These are phyloP conservation scores for Jimgerdemannia flammicorona DNA, from an alignment of 192 early-diverging fungal genomes.

Conservation along the genomic window DNA sequence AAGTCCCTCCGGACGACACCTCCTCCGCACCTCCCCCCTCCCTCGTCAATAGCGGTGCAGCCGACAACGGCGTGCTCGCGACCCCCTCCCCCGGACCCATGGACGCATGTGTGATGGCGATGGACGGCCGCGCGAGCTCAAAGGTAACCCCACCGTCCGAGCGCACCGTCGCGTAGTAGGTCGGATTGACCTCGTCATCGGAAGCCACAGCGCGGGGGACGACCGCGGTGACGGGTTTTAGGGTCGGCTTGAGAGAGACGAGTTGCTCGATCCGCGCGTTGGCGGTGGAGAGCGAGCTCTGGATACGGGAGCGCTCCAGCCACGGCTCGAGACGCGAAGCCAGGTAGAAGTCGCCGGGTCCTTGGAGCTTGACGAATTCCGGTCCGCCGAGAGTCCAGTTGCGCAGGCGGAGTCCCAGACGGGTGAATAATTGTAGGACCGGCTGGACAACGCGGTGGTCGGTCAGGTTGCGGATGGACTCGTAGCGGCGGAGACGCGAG, in stretches of 20 bases:
- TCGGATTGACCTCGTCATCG: conserved; percentile 12
- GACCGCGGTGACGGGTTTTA: too few relatives aligned
- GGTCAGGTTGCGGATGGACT: conserved; percentile 35
- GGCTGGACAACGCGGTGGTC: conserved; percentile 37
- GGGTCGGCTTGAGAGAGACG: conserved; percentile 20
- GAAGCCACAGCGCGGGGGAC: conserved; percentile 10
- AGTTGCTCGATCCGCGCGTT: conserved; percentile 28
- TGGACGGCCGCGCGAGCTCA: background rate
- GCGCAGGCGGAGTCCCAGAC: conserved; percentile 17
- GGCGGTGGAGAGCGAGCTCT: conserved; percentile 23
- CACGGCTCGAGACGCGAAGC: conserved; percentile 51
- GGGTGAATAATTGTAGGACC: conserved; percentile 23
- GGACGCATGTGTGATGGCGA: background rate
- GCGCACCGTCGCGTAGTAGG: conserved; percentile 27
- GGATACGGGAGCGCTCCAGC: conserved; percentile 25
- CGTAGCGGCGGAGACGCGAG: conserved; percentile 34
- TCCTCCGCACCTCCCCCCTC: background rate
- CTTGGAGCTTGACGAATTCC: conserved; percentile 51
- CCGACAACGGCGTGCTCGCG: background rate
- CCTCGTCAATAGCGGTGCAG: background rate
- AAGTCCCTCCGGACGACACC: background rate
- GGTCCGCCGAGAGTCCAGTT: conserved; percentile 34
- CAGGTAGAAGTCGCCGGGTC: conserved; percentile 63
- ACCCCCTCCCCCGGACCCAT: background rate
- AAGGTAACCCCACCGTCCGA: conserved; percentile 18